Percentiles rank a stretch among this genome's conserved stretches.
These are phyloP conservation scores for Ophiocordyceps polyrhachis-furcata DNA, from an alignment of 2,329 filamentous ascomycete genomes.

Conservation along the genomic window DNA sequence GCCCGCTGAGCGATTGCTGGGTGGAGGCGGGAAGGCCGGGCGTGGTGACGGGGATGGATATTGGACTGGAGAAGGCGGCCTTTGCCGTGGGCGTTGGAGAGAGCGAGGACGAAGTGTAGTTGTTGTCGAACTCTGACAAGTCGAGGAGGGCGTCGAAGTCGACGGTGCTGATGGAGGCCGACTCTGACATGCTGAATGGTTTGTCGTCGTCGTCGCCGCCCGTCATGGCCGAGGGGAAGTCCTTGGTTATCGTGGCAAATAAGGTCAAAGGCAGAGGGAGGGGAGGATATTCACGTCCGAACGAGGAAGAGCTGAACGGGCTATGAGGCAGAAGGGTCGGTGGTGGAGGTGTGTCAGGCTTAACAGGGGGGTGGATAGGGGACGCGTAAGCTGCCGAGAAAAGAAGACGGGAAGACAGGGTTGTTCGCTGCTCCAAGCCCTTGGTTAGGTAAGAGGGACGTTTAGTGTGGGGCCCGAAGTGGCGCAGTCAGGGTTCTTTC, in stretches of 20 bases:
- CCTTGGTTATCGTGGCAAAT: neutral
- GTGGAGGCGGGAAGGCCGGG: constrained; percentile 34
- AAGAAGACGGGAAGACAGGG: neutral
- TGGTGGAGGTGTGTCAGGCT: neutral
- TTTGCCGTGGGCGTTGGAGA: constrained; percentile 37
- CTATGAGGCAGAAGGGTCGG: neutral
- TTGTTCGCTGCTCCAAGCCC: neutral
- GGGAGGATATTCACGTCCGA: neutral
- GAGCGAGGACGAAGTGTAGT: constrained; percentile 41
- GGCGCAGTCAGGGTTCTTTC: neutral
- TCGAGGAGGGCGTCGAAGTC: constrained; percentile 41
- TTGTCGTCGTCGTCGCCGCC: neutral
- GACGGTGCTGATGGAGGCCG: constrained; percentile 23
- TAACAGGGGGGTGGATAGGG: constrained; percentile 1
- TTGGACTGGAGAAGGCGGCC: constrained; percentile 30
- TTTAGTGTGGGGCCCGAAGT: neutral
- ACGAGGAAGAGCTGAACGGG: neutral
- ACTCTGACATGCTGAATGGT: constrained; percentile 15
- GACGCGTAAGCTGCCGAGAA: constrained; percentile 11
- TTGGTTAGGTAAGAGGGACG: neutral
- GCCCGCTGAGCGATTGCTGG: constrained; percentile 50
- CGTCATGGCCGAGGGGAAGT: neutral
- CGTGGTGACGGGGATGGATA: constrained; percentile 32
- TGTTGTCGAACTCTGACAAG: constrained; percentile 41
- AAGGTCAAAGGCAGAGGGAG: neutral